Evolutionary conservation across 139 green algal genomes (phyloP).

Genomic region (Parachlorella kessleri): DNA sequence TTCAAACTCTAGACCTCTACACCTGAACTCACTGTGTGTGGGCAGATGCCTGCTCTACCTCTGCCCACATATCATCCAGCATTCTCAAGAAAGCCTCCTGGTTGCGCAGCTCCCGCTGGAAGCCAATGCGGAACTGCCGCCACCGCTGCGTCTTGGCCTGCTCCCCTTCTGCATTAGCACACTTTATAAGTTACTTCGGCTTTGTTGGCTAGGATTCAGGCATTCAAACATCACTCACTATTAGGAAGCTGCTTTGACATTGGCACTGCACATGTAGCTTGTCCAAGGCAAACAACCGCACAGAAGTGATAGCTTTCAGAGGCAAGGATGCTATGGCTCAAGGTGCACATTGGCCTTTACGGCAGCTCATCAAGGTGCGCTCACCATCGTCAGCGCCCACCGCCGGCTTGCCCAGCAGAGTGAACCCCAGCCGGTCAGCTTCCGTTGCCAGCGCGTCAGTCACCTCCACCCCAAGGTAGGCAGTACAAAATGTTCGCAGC

Average conservation of each 20-base stretch:
- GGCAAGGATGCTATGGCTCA: too few species aligned
- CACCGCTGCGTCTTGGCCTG: constrained; percentile 7
- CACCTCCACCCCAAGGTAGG: constrained; percentile 19
- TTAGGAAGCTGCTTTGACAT: too few species aligned
- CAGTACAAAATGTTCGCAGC: constrained; percentile 26
- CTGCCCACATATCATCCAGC: constrained; percentile 23
- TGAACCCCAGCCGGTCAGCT: constrained; percentile 26
- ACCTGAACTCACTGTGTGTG: too few species aligned
- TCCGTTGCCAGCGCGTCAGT: background rate
- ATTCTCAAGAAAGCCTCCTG: constrained; percentile 2
- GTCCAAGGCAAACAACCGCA: too few species aligned
- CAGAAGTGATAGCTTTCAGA: too few species aligned
- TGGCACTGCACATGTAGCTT: too few species aligned
- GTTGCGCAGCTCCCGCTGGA: constrained; percentile 3
- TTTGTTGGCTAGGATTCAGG: too few species aligned
- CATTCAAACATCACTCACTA: too few species aligned
- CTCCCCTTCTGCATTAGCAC: background rate
- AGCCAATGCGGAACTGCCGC: constrained; percentile 31
- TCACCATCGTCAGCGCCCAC: background rate
- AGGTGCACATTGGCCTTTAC: too few species aligned
- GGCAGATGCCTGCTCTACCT: constrained; percentile 15
- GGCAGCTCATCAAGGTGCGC: too few species aligned
- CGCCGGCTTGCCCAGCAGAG: background rate
- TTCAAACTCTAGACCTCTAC: too few species aligned
- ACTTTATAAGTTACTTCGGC: too few species aligned